Percentiles rank a stretch among this genome's conserved stretches.
Conservation (phyloP, 192 early-diverging fungal genomes). For the Haplosporangium gracile region DNA sequence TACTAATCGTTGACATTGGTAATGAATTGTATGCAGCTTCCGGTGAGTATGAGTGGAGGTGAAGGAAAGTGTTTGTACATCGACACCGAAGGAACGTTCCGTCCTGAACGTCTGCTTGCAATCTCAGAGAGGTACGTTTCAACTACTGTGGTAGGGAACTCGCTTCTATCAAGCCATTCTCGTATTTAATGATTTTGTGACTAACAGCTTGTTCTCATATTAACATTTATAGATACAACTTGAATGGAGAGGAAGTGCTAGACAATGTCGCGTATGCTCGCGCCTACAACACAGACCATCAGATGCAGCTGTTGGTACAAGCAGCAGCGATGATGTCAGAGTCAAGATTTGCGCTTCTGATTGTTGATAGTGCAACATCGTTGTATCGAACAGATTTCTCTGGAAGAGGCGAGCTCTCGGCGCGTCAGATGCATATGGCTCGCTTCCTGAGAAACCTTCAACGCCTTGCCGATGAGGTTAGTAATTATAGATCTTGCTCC, state of each 20-base stretch:
- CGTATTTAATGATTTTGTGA: not conserved
- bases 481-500: not conserved
- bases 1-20: not conserved
- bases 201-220: not conserved
- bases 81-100: constrained; percentile 97
- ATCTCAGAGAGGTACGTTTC: constrained; percentile 82
- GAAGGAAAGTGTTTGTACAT: constrained; percentile 97
- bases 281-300: constrained; percentile 97
- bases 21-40: constrained; percentile 64
- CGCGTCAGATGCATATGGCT: constrained; percentile 95
- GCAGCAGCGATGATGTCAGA: constrained; percentile 95
- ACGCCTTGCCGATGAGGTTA: constrained; percentile 92
- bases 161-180: not conserved
- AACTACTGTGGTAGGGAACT: not conserved
- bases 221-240: constrained; percentile 46
- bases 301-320: constrained; percentile 85
- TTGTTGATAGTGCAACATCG: constrained; percentile 94
- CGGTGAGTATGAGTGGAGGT: constrained; percentile 89
- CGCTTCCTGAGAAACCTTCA: constrained; percentile 88
- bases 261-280: constrained; percentile 96
- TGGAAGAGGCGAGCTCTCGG: constrained; percentile 95
- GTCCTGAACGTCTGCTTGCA: constrained; percentile 88
- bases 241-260: constrained; percentile 88
- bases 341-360: constrained; percentile 81
- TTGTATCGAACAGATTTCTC: constrained; percentile 98